Evolutionary conservation across 1,284 basidiomycete species (phyloP).

Genomic region (Leccinum insigne): DNA sequence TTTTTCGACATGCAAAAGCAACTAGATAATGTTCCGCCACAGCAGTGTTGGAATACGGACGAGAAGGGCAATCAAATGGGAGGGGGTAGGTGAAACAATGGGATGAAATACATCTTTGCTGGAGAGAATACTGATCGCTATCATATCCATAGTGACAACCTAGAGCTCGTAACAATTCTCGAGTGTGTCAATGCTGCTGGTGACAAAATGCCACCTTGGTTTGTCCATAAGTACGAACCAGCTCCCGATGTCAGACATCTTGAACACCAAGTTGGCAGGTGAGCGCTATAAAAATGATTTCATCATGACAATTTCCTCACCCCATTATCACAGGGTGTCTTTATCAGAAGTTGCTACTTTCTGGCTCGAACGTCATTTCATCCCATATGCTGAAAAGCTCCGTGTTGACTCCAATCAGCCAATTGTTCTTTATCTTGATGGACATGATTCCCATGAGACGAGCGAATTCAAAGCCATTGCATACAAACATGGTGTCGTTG

Average conservation of each 20-base stretch:
- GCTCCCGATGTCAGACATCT: background rate
- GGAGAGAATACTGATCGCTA: background rate
- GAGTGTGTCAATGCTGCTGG: background rate
- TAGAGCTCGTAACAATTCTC: background rate
- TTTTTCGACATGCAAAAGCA: background rate
- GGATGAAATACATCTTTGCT: background rate
- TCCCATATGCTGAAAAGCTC: background rate
- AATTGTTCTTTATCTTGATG: background rate
- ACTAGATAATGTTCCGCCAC: background rate
- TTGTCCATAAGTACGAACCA: background rate
- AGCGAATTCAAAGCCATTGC: background rate
- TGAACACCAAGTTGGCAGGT: background rate
- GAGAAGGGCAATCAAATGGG: background rate
- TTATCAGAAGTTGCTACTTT: background rate
- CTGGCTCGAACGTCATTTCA: background rate
- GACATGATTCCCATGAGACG: background rate
- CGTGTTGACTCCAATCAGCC: background rate
- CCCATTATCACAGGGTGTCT: background rate
- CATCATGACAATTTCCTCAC: background rate
- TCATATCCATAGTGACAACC: background rate
- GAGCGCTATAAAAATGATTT: background rate
- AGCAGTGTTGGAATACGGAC: background rate
- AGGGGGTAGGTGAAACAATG: background rate
- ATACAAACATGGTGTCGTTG: background rate
- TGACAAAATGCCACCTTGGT: background rate